These are phyloP conservation scores for Aspergillus bombycis DNA, from an alignment of 2,329 filamentous ascomycete species.

Conservation along the genomic window DNA sequence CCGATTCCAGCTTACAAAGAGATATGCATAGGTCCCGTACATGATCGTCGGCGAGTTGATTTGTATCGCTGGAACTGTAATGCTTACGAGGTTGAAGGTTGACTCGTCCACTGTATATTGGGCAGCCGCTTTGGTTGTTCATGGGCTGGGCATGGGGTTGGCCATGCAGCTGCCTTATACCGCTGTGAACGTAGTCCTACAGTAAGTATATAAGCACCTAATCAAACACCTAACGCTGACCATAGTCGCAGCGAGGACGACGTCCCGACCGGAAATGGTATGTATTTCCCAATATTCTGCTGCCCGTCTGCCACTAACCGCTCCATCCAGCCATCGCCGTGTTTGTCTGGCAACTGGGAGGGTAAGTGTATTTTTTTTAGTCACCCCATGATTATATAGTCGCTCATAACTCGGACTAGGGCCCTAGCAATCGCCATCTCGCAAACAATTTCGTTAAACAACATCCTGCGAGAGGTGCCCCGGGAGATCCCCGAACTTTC, in stretches of 20 bases:
- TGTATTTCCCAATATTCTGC: rapidly evolving
- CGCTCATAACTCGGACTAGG: not conserved
- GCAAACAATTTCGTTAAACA: not conserved
- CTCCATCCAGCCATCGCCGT: not conserved
- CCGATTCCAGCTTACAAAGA: too few relatives aligned
- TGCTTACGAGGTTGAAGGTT: too few relatives aligned
- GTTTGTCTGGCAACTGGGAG: not conserved
- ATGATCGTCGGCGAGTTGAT: too few relatives aligned
- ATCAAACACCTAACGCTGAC: not conserved
- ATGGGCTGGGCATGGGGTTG: too few relatives aligned
- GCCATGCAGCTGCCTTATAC: too few relatives aligned
- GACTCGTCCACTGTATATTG: too few relatives aligned
- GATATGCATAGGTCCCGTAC: too few relatives aligned
- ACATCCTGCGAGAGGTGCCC: not conserved
- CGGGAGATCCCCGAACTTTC: not conserved
- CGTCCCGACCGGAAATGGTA: not conserved
- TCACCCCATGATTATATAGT: not conserved
- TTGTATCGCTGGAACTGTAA: too few relatives aligned
- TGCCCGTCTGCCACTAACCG: not conserved
- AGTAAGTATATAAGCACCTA: too few relatives aligned
- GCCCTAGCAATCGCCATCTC: not conserved
- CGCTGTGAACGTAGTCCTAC: too few relatives aligned
- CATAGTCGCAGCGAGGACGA: not conserved
- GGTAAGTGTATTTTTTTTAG: not conserved
- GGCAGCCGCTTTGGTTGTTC: too few relatives aligned